Percentiles rank a stretch among this genome's conserved stretches.
These are phyloP conservation scores for Hura crepitans DNA, from an alignment of 441 rosid genomes.

Conservation along the genomic window DNA sequence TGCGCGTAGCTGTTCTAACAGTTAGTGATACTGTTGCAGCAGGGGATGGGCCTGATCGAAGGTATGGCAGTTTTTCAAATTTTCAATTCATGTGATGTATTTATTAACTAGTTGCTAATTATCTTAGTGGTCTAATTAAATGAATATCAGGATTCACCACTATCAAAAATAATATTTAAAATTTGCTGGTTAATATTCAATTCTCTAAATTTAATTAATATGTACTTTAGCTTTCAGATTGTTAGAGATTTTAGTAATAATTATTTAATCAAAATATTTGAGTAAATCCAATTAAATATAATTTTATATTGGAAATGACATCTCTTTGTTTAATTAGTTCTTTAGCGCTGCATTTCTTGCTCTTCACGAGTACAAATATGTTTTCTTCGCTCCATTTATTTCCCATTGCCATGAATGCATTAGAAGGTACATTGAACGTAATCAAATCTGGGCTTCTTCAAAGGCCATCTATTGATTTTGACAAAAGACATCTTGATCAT, in stretches of 20 bases:
- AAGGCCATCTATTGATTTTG: no score
- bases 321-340: background rate
- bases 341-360: background rate
- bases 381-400: no score
- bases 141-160: background rate
- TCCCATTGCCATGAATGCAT: no score
- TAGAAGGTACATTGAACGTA: no score
- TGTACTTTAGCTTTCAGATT: background rate
- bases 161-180: background rate
- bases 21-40: constrained; percentile 91
- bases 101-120: background rate
- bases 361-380: background rate
- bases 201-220: background rate
- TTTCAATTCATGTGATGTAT: background rate
- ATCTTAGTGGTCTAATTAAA: background rate
- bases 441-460: no score
- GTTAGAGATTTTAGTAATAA: background rate
- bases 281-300: background rate
- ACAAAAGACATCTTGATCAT: no score
- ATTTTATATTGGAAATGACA: background rate
- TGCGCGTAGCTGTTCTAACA: constrained; percentile 72
- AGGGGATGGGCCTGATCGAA: constrained; percentile 84
- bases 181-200: background rate
- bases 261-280: background rate
- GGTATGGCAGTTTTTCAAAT: constrained; percentile 39